Conservation (phyloP, 371 early-diverging fungal species). For the Astathelohania contejeani region DNA sequence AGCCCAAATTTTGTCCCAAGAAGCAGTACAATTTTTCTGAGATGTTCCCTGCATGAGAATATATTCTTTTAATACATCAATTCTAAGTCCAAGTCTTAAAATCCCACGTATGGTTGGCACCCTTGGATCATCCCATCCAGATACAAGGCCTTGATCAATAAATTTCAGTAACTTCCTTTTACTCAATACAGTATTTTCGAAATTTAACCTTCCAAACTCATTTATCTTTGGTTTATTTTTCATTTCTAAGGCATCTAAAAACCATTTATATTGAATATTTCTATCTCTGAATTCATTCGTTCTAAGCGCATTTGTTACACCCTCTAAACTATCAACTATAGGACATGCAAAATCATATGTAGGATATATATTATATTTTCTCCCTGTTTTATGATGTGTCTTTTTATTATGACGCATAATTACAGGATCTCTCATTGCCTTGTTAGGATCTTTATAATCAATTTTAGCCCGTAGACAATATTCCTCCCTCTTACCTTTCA, state of each 20-base stretch:
- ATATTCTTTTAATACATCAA: slow-evolving; percentile 85
- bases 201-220: slow-evolving; percentile 66
- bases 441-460: slow-evolving; percentile 72
- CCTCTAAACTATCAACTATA: slow-evolving; percentile 86
- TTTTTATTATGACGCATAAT: slow-evolving; percentile 77
- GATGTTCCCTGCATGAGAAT: slow-evolving; percentile 96
- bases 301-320: slow-evolving; percentile 88
- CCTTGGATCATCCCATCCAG: slow-evolving; percentile 98
- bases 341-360: slow-evolving; percentile 99
- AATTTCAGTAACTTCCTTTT: slow-evolving; percentile 97
- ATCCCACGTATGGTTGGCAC: slow-evolving; percentile 97
- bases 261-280: slow-evolving; percentile 93
- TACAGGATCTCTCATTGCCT: slow-evolving; percentile 94
- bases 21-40: slow-evolving; percentile 70
- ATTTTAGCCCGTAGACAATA: slow-evolving; percentile 96
- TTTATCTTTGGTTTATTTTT: slow-evolving; percentile 45
- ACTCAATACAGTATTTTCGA: slow-evolving; percentile 91
- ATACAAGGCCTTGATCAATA: slow-evolving; percentile 69
- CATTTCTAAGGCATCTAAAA: slow-evolving; percentile 69
- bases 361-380: slow-evolving; percentile 88
- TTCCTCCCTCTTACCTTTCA: slow-evolving; percentile 55
- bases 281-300: slow-evolving; percentile 98
- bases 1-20: slow-evolving; percentile 99
- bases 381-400: slow-evolving; percentile 73
- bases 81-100: slow-evolving; percentile 85